These are phyloP conservation scores for Globisporangium irregulare DNA, from an alignment of 352 stramenopile genomes.

Conservation along the genomic window DNA sequence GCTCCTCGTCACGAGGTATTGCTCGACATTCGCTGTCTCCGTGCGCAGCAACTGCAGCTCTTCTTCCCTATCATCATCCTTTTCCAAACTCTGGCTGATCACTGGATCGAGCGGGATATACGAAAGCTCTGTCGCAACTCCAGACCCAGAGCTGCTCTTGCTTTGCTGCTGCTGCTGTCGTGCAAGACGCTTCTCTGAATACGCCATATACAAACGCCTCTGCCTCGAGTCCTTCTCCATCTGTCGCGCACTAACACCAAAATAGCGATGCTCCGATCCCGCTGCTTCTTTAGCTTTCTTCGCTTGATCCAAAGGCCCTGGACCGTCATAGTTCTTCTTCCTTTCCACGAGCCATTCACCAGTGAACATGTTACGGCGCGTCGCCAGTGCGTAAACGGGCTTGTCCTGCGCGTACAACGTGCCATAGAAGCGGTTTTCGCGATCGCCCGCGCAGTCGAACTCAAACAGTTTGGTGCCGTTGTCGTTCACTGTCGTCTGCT, in stretches of 20 bases:
- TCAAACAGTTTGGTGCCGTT: conserved; percentile 48
- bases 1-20: conserved; percentile 51
- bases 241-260: conserved; percentile 40
- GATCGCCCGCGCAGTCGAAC: conserved; percentile 60
- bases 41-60: conserved; percentile 36
- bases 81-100: conserved; percentile 18
- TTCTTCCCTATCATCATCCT: neutral
- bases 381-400: conserved; percentile 59
- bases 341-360: conserved; percentile 37
- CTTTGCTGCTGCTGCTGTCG: conserved; percentile 13
- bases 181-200: conserved; percentile 54
- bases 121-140: conserved; percentile 27
- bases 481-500: neutral
- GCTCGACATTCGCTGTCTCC: conserved; percentile 63
- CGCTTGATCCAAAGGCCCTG: neutral
- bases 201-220: conserved; percentile 60
- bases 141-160: neutral
- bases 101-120: conserved; percentile 68
- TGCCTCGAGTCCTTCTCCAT: conserved; percentile 36
- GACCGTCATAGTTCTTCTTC: neutral
- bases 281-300: neutral
- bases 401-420: conserved; percentile 62
- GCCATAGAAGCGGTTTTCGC: conserved; percentile 67
- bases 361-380: conserved; percentile 40
- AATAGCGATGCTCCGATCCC: conserved; percentile 39